Percentiles rank a stretch among this genome's conserved stretches.
Evolutionary conservation across 1,284 basidiomycete species (phyloP).

Genomic region (Trametes sp.): DNA sequence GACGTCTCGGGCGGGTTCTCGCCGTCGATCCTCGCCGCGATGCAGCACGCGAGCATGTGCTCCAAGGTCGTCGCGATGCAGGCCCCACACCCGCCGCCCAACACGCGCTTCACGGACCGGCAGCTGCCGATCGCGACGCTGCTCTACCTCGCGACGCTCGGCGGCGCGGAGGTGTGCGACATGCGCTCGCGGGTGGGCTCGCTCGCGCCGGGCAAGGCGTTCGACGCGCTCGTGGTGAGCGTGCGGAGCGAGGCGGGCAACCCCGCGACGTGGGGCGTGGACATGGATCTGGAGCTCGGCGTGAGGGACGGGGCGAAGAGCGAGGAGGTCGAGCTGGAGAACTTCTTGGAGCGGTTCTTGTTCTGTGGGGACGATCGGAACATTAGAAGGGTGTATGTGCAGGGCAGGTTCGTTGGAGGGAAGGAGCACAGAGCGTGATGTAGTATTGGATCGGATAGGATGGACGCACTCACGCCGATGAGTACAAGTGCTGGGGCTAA

Average conservation of each 20-base stretch:
- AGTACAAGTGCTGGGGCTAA: neutral
- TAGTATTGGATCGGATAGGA: neutral
- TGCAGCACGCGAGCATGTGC: slow-evolving; percentile 85
- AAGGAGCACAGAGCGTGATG: slow-evolving; percentile 39
- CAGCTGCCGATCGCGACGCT: slow-evolving; percentile 81
- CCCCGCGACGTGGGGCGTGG: slow-evolving; percentile 67
- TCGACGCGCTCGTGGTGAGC: slow-evolving; percentile 86
- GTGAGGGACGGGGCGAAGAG: slow-evolving; percentile 33
- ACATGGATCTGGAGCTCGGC: slow-evolving; percentile 43
- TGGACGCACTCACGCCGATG: slow-evolving; percentile 4
- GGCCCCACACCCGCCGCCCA: slow-evolving; percentile 13
- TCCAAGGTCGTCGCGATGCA: slow-evolving; percentile 76
- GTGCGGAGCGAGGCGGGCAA: slow-evolving; percentile 60
- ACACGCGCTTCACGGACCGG: slow-evolving; percentile 58
- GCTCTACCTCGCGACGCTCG: slow-evolving; percentile 90
- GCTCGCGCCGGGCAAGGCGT: slow-evolving; percentile 84
- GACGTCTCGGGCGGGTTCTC: slow-evolving; percentile 93
- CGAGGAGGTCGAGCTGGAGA: slow-evolving; percentile 49
- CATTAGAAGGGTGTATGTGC: slow-evolving; percentile 85
- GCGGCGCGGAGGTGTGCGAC: slow-evolving; percentile 88
- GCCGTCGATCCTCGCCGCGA: slow-evolving; percentile 82
- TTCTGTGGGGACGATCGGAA: slow-evolving; percentile 92
- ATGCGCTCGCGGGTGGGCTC: slow-evolving; percentile 80
- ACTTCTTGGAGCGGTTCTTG: slow-evolving; percentile 75
- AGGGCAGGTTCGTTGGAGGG: slow-evolving; percentile 83